Base-by-base conservation (phyloP, 257 asterid species). In the Solanum pimpinellifolium region DNA sequence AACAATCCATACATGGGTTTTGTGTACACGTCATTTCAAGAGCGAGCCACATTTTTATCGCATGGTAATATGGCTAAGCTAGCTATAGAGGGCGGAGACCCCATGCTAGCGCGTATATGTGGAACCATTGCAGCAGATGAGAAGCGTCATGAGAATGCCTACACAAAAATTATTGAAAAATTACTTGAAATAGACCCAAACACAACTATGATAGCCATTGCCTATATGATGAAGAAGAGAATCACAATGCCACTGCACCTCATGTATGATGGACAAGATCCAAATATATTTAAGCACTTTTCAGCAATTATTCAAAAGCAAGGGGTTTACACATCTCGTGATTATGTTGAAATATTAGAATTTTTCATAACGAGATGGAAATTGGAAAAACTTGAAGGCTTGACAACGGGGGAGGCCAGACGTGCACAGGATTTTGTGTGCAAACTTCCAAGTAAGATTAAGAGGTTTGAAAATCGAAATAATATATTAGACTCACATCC, bases 1-100 rank as follows among this genome's bases (percentile, higher is more conserved):
- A 90, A 88, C 86, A 89, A 89, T 59, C 92, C 92, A 1, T 89
- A 89, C 27, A 10, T 90, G 47, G 89, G 92, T 0, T 89, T 88
- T 23, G 90, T 92, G 42, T 92, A 89, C 85, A 84, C 90, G n/a
- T 90, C 93, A 37, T 92, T 92, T 73, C 93, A 90, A 84, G 94
- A 92, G 83, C 90, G 92, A 15, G 91, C 92, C n/a, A 89, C 92
- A 23, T 87, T 84, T 31, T 18, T 88, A 9, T 46, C 88, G 2
- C 91, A 88, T 31, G 87, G 91, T 16, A 90, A 90, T 56, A 92
- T 89, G 60, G 93, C 91, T 23, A 86, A 87, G 39, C 76, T 90
- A 15, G 92, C 90, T 69, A 84, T 12, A 21, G 85, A 88, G 12
- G 72, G 86, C 7, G 92, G 92, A 12, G 93, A 92, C 84, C 85